Evolutionary conservation across 78 protist genomes (phyloP).

Genomic region (Fonticula alba): DNA sequence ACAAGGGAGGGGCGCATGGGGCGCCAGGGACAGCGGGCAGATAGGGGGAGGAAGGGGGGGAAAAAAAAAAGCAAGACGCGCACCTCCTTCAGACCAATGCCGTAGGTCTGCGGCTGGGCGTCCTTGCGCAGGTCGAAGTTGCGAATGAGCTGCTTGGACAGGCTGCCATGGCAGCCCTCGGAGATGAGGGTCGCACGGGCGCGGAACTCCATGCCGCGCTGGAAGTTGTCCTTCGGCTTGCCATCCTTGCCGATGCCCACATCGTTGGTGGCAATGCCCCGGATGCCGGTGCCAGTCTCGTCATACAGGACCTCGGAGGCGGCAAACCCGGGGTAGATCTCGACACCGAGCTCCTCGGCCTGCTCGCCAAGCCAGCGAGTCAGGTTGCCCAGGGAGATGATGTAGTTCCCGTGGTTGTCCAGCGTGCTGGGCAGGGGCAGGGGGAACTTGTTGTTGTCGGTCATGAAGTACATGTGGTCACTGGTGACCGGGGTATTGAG

Average conservation of each 20-base stretch:
- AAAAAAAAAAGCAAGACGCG: too few relatives aligned
- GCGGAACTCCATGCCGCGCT: constrained; percentile 80
- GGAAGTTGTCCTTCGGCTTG: constrained; percentile 29
- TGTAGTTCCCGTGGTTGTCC: constrained; percentile 86
- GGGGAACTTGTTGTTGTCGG: constrained; percentile 8
- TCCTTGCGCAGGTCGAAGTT: constrained; percentile 43
- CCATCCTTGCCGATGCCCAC: constrained; percentile 72
- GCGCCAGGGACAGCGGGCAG: too few relatives aligned
- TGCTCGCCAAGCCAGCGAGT: constrained; percentile 64
- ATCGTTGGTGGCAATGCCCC: constrained; percentile 70
- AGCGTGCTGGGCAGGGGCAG: constrained; percentile 22
- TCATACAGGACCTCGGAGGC: constrained; percentile 43
- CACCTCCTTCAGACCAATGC: constrained; percentile 83
- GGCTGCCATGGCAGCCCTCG: constrained; percentile 84
- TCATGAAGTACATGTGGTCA: constrained; percentile 48
- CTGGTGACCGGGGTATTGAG: constrained; percentile 44
- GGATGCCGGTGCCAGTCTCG: constrained; percentile 47
- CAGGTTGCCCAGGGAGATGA: constrained; percentile 60
- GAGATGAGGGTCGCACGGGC: constrained; percentile 68
- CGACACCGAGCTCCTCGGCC: constrained; percentile 87
- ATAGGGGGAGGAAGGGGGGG: too few relatives aligned
- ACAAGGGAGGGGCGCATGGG: too few relatives aligned
- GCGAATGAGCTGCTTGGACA: constrained; percentile 43
- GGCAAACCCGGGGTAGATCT: constrained; percentile 70
- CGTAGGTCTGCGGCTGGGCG: constrained; percentile 67